These are phyloP conservation scores for Sugiyamaella floridensis DNA, from an alignment of 805 yeast genomes.

Conservation along the genomic window DNA sequence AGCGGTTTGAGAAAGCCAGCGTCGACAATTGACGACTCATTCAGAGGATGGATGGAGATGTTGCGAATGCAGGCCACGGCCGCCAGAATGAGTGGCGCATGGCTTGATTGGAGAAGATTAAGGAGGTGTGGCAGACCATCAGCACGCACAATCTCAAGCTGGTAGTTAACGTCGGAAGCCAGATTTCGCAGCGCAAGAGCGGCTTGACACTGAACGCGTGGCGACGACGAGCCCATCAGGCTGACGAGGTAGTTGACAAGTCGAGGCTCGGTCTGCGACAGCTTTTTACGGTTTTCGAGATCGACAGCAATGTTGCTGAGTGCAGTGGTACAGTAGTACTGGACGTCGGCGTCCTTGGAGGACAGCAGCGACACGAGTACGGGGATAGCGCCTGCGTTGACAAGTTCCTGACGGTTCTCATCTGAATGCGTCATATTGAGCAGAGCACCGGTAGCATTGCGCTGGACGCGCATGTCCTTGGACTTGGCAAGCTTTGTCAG, in stretches of 20 bases:
- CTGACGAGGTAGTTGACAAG: slow-evolving; percentile 80
- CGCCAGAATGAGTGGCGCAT: slow-evolving; percentile 87
- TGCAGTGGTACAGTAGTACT: slow-evolving; percentile 97
- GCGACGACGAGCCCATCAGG: slow-evolving; percentile 87
- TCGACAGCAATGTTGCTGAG: slow-evolving; percentile 96
- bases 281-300: slow-evolving; percentile 77
- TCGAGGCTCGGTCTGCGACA: slow-evolving; percentile 88
- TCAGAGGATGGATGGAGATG: slow-evolving; percentile 91
- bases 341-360: slow-evolving; percentile 90
- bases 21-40: slow-evolving; percentile 91
- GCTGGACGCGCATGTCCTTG: slow-evolving; percentile 89
- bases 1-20: slow-evolving; percentile 94
- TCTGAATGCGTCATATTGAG: slow-evolving; percentile 97
- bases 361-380: slow-evolving; percentile 82
- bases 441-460: slow-evolving; percentile 97
- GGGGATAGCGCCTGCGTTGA: slow-evolving; percentile 97
- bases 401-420: slow-evolving; percentile 93
- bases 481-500: slow-evolving; percentile 91
- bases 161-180: slow-evolving; percentile 94
- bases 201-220: slow-evolving; percentile 97
- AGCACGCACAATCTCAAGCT: slow-evolving; percentile 88
- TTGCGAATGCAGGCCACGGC: slow-evolving; percentile 98
- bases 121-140: slow-evolving; percentile 93
- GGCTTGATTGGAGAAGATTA: slow-evolving; percentile 79
- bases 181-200: slow-evolving; percentile 91